Evolutionary conservation across 2,329 filamentous ascomycete genomes (phyloP), one percentile per base, ranked within the genome.

Genomic region (Myotisia sp.): DNA sequence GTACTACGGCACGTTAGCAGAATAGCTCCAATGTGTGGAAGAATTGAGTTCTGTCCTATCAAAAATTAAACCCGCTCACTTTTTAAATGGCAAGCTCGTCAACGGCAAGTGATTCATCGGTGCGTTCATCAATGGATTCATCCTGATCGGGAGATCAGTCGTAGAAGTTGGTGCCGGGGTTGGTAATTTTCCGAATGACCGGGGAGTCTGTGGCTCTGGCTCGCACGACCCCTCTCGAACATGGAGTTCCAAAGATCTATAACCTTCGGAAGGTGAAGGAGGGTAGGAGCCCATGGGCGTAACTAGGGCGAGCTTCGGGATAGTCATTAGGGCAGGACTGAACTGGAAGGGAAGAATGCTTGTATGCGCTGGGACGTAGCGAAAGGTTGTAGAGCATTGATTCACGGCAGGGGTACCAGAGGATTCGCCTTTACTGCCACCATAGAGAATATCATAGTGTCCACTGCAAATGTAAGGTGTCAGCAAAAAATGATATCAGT

Each of bases 381-480:
- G 51, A 37, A 55, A 53, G 27, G 55, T 52, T 49, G 60, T 52
- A 35, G 47, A 53, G 39, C 58, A 58, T 41, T 60, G 58, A 38
- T 51, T 53, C 40, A 60, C 60, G 36, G 61, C 56, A 29, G 59
- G 44, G 19, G 55, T 52, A 32, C 59, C 26, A 4, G 27, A 31
- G 8, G 33, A 18, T 19, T 33, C 13, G n/a, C 33, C 34, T n/a
- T n/a, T n/a, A 14, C 12, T 26, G 19, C 20, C 1, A 52, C 74
- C 76, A 64, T 98, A 98, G 21, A 95, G 68, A 41, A 98, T 76
- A 56, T 95, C 90, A 56, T 95, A 98, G 58, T 95, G 90, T 40
- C 83, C 84, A 26, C 72, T 76, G 43, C 33, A 27, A 30, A 12
- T 19, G 34, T 14, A 18, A 26, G 27, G 6, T 29, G 21, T 16